Evolutionary conservation across 768 basidiomycete species (phyloP).

Genomic region (Amyloporia xantha): DNA sequence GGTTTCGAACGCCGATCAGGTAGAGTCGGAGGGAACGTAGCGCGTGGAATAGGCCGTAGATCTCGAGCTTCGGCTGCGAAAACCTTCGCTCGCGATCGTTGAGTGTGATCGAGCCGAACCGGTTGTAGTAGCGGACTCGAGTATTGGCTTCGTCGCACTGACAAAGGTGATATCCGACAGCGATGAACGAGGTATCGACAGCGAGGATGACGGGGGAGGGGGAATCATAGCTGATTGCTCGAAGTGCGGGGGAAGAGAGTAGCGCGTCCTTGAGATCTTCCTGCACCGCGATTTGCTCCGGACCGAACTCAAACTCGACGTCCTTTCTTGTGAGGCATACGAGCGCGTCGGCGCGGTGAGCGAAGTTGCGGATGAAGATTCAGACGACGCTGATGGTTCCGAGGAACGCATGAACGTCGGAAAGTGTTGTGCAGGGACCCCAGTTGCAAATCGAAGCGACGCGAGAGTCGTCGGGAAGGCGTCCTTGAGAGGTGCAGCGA

Average conservation of each 20-base stretch:
- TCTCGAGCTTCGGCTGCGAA: slow-evolving; percentile 24
- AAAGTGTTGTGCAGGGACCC: slow-evolving; percentile 12
- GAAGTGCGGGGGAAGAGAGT: slow-evolving; percentile 10
- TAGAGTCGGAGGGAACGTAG: background rate
- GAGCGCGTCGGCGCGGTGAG: slow-evolving; percentile 14
- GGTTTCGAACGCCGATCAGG: slow-evolving; percentile 14
- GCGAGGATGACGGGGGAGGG: slow-evolving; percentile 14
- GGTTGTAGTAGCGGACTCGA: slow-evolving; percentile 16
- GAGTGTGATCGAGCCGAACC: slow-evolving; percentile 34
- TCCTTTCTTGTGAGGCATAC: slow-evolving; percentile 16
- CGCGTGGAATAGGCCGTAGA: slow-evolving; percentile 19
- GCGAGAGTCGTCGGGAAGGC: slow-evolving; percentile 20
- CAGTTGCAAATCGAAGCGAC: slow-evolving; percentile 17
- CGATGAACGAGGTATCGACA: slow-evolving; percentile 21
- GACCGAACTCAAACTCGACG: slow-evolving; percentile 13
- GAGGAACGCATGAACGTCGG: slow-evolving; percentile 22
- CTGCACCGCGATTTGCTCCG: slow-evolving; percentile 10
- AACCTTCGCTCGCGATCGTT: slow-evolving; percentile 20
- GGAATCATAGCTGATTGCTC: slow-evolving; percentile 19
- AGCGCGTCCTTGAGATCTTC: slow-evolving; percentile 15
- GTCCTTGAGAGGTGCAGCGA: slow-evolving; percentile 28
- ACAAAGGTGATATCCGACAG: slow-evolving; percentile 20
- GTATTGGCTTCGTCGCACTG: slow-evolving; percentile 17
- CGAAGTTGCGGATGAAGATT: slow-evolving; percentile 19
- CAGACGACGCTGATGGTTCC: slow-evolving; percentile 18